phyloP scores from a whole-genome alignment of 208 protist species.

The Tritrichomonas musculus region DNA sequence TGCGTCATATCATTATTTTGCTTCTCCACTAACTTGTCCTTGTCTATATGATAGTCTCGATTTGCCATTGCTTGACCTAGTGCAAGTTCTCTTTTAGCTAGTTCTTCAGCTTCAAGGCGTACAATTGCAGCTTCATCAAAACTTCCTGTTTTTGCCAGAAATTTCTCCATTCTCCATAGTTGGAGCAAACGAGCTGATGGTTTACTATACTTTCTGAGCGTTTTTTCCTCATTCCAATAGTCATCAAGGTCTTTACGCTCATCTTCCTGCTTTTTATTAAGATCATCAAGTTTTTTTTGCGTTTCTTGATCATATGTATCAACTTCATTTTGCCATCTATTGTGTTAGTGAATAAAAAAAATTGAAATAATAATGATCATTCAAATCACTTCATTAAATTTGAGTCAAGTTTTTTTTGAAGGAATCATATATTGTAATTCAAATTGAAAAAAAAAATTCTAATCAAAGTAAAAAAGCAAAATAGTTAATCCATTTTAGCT shows the following conservation, averaged over 20 bases:
- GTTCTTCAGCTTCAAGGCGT: neutral
- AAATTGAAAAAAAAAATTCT: no score
- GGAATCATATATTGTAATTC: no score
- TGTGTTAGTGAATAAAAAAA: no score
- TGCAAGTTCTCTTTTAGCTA: neutral
- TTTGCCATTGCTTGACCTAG: neutral
- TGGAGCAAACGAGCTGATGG: neutral
- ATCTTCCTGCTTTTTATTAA: neutral
- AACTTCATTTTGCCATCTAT: neutral
- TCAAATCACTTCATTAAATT: no score
- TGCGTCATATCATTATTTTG: neutral
- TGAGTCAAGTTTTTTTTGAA: no score
- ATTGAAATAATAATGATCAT: no score
- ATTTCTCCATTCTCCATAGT: constrained; percentile 21
- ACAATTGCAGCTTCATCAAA: neutral
- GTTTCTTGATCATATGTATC: neutral
- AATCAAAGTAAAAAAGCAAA: no score
- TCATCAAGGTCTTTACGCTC: neutral
- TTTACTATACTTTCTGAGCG: neutral
- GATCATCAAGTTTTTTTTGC: neutral
- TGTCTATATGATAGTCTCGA: neutral
- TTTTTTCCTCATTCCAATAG: neutral
- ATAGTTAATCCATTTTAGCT: no score
- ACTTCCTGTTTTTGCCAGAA: neutral
- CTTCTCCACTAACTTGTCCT: neutral